These are phyloP conservation scores for Neurospora discreta DNA, from an alignment of 495 filamentous ascomycete genomes.

Conservation along the genomic window DNA sequence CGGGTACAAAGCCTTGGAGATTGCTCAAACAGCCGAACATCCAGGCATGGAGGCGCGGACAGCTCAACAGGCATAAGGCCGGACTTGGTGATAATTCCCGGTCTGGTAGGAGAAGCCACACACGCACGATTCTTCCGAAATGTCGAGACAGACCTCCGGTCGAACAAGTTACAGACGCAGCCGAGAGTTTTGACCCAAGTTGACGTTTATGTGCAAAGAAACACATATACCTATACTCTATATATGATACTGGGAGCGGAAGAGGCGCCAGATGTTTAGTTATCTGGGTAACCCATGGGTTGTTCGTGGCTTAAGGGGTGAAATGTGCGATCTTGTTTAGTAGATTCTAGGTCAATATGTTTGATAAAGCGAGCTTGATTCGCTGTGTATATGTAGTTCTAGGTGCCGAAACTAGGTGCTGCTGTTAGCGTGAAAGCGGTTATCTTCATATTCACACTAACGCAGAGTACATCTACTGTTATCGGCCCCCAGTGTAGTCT, in stretches of 20 bases:
- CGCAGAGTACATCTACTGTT: not conserved
- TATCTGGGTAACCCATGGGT: not conserved
- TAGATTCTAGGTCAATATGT: not conserved
- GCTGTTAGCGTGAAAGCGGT: not conserved
- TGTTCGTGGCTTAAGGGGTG: not conserved
- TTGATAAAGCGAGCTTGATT: not conserved
- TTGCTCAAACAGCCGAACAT: not conserved
- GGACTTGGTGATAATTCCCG: not conserved
- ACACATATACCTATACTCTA: not conserved
- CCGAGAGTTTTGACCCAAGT: not conserved
- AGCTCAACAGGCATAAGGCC: not conserved
- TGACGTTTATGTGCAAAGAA: not conserved
- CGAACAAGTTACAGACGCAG: not conserved
- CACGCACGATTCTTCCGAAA: not conserved
- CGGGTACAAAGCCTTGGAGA: not conserved
- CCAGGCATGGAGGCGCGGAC: not conserved
- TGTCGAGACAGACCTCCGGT: not conserved
- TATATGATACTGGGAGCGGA: not conserved
- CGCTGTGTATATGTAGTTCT: not conserved
- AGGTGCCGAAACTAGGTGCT: not conserved
- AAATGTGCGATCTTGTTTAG: not conserved
- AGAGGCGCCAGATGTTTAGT: not conserved
- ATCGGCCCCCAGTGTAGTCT: not conserved
- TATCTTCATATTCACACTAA: not conserved
- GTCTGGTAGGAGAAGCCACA: not conserved